A percentile compares a stretch with the other conserved stretches of the same genome.
phyloP scores from a whole-genome alignment of 2,329 filamentous ascomycete genomes.

The Phaeophleospora eucalypticola region DNA sequence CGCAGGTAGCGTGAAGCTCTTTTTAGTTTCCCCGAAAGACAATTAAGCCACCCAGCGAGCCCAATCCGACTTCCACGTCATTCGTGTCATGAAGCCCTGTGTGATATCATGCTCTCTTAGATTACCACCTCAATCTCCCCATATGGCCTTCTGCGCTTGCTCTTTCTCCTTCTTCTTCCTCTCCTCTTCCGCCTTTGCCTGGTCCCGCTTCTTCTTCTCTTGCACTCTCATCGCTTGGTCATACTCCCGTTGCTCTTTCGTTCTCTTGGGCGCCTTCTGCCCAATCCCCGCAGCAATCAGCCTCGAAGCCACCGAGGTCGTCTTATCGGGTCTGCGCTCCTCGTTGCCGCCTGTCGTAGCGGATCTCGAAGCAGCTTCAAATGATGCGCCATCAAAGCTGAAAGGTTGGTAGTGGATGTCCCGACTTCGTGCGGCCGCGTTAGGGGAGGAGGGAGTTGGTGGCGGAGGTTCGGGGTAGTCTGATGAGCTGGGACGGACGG shows the following conservation, averaged over 20 bases:
- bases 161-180: constrained; percentile 62
- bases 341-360: constrained; percentile 17
- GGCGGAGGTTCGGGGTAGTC: constrained; percentile 54
- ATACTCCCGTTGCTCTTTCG: constrained; percentile 84
- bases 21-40: no score
- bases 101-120: no score
- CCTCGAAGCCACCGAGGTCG: constrained; percentile 81
- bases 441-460: constrained; percentile 62
- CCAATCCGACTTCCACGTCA: no score
- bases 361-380: constrained; percentile 1
- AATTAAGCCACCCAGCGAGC: no score
- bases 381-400: constrained; percentile 20
- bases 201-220: constrained; percentile 71
- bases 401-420: constrained; percentile 21
- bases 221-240: constrained; percentile 78
- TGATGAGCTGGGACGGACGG: constrained; percentile 21
- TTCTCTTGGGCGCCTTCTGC: constrained; percentile 72
- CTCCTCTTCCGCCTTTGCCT: constrained; percentile 64
- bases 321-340: constrained; percentile 69
- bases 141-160: constrained; percentile 76
- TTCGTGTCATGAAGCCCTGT: no score
- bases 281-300: constrained; percentile 89
- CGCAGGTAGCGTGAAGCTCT: no score
- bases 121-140: constrained; percentile 71
- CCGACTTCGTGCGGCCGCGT: constrained; percentile 14